Base-by-base conservation (phyloP, 2,329 filamentous ascomycete species). In the Monilinia polystroma region DNA sequence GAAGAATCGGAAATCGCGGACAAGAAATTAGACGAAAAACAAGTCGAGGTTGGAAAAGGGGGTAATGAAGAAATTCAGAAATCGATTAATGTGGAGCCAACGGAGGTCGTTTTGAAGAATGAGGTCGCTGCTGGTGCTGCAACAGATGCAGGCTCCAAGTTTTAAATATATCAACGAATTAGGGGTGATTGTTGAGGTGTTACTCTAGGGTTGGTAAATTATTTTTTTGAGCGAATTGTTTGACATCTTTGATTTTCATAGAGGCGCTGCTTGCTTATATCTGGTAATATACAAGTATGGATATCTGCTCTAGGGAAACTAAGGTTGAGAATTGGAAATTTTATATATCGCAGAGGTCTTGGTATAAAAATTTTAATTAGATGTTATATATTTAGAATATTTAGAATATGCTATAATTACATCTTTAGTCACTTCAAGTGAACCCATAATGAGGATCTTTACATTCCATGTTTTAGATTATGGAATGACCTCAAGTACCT, bases 101-200 rank as follows among this genome's bases (percentile, higher is more conserved):
- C 14, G 41, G 66, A 72, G 51, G 72, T 68, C 20, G 72, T 72
- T 23, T 41, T 74, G 35, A 68, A 63, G 14, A 72, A 73, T 62
- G 66, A 67, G 38, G 53, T 67, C 32, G 20, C 6, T 3, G 20
- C 35, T 14, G 8, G 14, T 38, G 32, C 32, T 35, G 32, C 4
- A 35, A 23, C 53, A 11, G 14, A 18, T 43, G 10, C 51, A 20
- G 62, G 52, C 2, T 47, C 62, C 0, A 64, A 43, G 43, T 7
- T 47, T 1, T 56, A 55, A 4, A 12, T n/a, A 18, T 43, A 1
- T 1, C 14, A n/a, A 20, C 8, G 12, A 3, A 10, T 4, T 12
- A 16, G 55, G 4, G 16, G 3, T 18, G 12, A 4, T 20, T 35
- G 4, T 3, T 11, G 4, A 12, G 2, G n/a, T 2, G 20, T 47